A percentile compares a stretch with the other conserved stretches of the same genome.
These are phyloP conservation scores for Solanum arcanum DNA, from an alignment of 257 asterid species.

Conservation along the genomic window DNA sequence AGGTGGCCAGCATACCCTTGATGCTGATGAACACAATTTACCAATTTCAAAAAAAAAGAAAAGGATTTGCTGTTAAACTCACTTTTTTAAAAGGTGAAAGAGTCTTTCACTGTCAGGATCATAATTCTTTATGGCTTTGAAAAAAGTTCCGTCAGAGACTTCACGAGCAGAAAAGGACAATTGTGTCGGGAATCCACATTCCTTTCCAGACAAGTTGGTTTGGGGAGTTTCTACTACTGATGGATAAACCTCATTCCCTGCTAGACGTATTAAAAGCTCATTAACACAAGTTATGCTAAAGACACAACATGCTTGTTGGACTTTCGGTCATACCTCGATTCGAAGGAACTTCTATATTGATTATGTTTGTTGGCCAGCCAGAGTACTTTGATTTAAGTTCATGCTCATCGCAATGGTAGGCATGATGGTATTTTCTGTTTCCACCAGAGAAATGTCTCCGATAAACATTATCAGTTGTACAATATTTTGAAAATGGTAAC, in stretches of 20 bases:
- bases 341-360: conserved; percentile 82
- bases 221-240: conserved; percentile 44
- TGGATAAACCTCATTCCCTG: conserved; percentile 82
- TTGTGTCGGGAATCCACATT: conserved; percentile 76
- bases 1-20: background rate
- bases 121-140: conserved; percentile 67
- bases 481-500: conserved; percentile 87
- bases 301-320: background rate
- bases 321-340: conserved; percentile 39
- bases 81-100: conserved; percentile 58
- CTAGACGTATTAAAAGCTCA: conserved; percentile 10
- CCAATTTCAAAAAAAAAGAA: background rate
- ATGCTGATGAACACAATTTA: background rate
- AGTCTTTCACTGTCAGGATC: conserved; percentile 81
- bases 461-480: conserved; percentile 68
- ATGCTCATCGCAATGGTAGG: conserved; percentile 55
- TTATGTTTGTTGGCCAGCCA: conserved; percentile 96
- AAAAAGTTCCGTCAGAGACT: conserved; percentile 87
- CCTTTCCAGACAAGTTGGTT: conserved; percentile 49
- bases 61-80: conserved; percentile 16
- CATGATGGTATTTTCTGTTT: conserved; percentile 44
- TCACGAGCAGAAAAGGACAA: conserved; percentile 95
- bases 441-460: conserved; percentile 60
- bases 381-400: conserved; percentile 71
- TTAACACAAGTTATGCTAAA: conserved; percentile 7